Base-by-base conservation (phyloP, 2,329 filamentous ascomycete genomes). In the Hawksworthiomyces lignivorus region DNA sequence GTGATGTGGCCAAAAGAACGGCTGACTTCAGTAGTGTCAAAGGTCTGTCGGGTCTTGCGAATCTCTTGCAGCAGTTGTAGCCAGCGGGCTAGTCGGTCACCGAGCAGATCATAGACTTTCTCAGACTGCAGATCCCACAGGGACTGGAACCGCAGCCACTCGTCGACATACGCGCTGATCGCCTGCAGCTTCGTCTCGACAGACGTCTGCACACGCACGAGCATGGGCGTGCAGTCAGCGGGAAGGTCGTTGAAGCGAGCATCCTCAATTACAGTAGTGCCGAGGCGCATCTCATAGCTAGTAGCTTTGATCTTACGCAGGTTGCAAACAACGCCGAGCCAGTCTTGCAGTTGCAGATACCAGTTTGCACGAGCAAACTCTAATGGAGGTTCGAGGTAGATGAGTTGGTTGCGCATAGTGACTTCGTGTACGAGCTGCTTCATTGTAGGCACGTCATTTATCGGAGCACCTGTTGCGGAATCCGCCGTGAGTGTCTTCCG, bases 61-160 rank as follows among this genome's bases (percentile, higher is more conserved):
- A 98, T 95, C 57, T 98, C 92, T 56, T 96, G 88, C n/a, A 98
- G 76, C 30, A 96, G 71, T 59, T 97, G 89, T 24, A 98, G 70
- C 92, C 92, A 98, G 54, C 86, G 81, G 7, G 87, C 84, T 15
- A 98, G 75, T 56, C 96, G 84, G 49, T 97, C 89, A 10, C 90
- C 89, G 7, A 98, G 75, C 39, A 86, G 78, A 48, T 94, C 87
- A 56, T 96, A 95, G 2, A 98, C 88, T 52, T 96, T 87, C 50
- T 96, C 90, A 3, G 90, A 87, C 59, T 95, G 90, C 44, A 98
- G 73, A 67, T 98, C 92, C 92, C 92, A 98, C 1, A 98, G 74
- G 7, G 90, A 97, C 62, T 98, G 92, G 64, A 97, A 98, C 54
- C 96, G 92, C 34, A 98, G 72, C 92, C 92, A 98, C 62, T 97